Evolutionary conservation across 768 basidiomycete species (phyloP).

Genomic region (Lentinula aciculospora): DNA sequence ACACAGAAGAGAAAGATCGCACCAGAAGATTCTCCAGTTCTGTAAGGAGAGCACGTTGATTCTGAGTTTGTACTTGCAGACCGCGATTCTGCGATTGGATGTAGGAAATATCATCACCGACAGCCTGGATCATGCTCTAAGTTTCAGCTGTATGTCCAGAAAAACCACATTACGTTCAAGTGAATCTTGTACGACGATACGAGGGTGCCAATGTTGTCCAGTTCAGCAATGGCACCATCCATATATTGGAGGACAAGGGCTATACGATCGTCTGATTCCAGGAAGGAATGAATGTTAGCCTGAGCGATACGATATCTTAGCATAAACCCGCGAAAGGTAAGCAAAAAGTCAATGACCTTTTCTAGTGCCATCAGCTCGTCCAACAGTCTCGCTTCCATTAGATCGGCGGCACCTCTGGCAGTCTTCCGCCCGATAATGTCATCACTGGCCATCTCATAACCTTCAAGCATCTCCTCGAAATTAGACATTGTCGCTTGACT

Average conservation of each 20-base stretch:
- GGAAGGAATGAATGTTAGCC: conserved; percentile 97
- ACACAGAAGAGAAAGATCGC: conserved; percentile 14
- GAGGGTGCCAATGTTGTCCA: conserved; percentile 85
- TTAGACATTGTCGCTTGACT: conserved; percentile 80
- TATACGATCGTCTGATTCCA: conserved; percentile 93
- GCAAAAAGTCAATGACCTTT: conserved; percentile 49
- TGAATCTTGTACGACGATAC: conserved; percentile 96
- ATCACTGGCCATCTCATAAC: conserved; percentile 93
- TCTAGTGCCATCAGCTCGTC: conserved; percentile 93
- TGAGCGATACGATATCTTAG: conserved; percentile 22
- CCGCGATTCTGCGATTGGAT: conserved; percentile 97
- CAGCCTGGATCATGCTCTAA: conserved; percentile 50
- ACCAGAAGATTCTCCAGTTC: conserved; percentile 90
- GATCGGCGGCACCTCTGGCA: conserved; percentile 72
- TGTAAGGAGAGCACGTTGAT: conserved; percentile 76
- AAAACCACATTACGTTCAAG: conserved; percentile 53
- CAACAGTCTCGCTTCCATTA: conserved; percentile 84
- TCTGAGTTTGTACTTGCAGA: conserved; percentile 95
- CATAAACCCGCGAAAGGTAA: neutral
- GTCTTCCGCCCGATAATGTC: conserved; percentile 64
- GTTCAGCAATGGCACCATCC: conserved; percentile 82
- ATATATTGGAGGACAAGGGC: conserved; percentile 79
- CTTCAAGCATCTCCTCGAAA: conserved; percentile 98
- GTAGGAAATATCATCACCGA: conserved; percentile 89
- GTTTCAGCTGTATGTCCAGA: neutral